Base-by-base conservation (phyloP, 306 rosid species). In the Clitoria ternatea region DNA sequence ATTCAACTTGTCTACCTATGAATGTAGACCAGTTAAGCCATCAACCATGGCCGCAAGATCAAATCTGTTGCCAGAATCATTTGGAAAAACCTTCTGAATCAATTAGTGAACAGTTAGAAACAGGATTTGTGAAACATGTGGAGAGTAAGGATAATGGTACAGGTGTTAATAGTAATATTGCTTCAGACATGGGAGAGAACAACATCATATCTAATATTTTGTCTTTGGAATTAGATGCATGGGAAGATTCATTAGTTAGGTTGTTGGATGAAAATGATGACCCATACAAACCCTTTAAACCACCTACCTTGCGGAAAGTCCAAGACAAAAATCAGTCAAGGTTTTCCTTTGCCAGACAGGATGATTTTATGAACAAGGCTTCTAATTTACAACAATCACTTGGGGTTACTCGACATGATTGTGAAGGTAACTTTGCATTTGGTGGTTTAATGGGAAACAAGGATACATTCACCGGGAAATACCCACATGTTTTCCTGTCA, bases 341-440 rank as follows among this genome's bases (percentile, higher is more conserved):
- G 79, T 77, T 84, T 75, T 77, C 85, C 53, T 80, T 80, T 77
- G 88, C 85, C 35, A 80, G 88, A 66, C 79, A 77, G 44, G 83
- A 80, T 24, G 77, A 53, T 57, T 67, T 72, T 61, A 33, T 30
- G 42, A 61, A 70, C 23, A 63, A 66, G 32, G 44, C 73, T 37
- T 74, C 83, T 70, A 47, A 42, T 64, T 64, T 80, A 68, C 81
- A 64, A 61, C 80, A 69, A 44, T 52, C 78, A 2, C 59, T 44
- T 47, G 74, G 36, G 67, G 8, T 45, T 36, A 53, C 45, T 29
- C 45, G 70, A 39, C 74, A 70, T 44, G 52, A 30, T 45, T 32
- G 71, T 43, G 22, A 57, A 9, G 50, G 45, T 27, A 54, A 61
- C 47, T 66, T 66, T 44, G 15, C 72, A 9, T 75, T 83, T 22